Base-by-base conservation (phyloP, 192 early-diverging fungal species). In the Gonapodya prolifera region DNA sequence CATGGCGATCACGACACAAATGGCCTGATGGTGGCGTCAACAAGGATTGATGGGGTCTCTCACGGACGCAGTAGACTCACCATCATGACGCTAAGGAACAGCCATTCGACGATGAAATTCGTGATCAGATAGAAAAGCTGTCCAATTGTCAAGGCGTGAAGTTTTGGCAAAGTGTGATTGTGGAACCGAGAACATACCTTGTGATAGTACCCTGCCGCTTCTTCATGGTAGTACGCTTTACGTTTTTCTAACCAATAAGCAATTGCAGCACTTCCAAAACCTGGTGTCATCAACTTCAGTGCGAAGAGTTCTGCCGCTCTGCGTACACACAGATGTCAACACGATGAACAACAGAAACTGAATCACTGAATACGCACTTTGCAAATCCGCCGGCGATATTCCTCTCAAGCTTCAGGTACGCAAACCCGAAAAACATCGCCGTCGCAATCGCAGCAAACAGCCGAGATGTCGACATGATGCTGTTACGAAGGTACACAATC, bases 341-440 rank as follows among this genome's bases (percentile, higher is more conserved):
- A 16, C 8, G 45, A 23, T 61, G 45, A 61, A 8, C 23, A 8
- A 61, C 23, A 61, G 8, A 23, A 61, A 8, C 8, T 23, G 45
- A 61, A 16, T 16, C 45, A 8, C 45, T n/a, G n/a, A n/a, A n/a
- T n/a, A n/a, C n/a, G n/a, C n/a, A n/a, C n/a, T n/a, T 34, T 35
- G 34, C 45, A 76, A n/a, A n/a, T n/a, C n/a, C n/a, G n/a, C 35
- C 35, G 77, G 30, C 45, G 28, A 77, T 29, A 30, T 17, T 28
- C 16, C n/a, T 1, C 45, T 36, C 34, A 1, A 77, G 61, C 16
- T 77, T 77, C 45, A 33, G 70, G 77, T 69, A 77, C 2, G 77
- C 77, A 30, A 35, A 35, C 8, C 77, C 77, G 61, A 77, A 77
- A 31, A 77, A 70, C 8, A 77, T 35, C 18, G 45, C 77, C 2